Base-by-base conservation (phyloP, 2,329 filamentous ascomycete genomes). In the Cladosporium cucumerinum region DNA sequence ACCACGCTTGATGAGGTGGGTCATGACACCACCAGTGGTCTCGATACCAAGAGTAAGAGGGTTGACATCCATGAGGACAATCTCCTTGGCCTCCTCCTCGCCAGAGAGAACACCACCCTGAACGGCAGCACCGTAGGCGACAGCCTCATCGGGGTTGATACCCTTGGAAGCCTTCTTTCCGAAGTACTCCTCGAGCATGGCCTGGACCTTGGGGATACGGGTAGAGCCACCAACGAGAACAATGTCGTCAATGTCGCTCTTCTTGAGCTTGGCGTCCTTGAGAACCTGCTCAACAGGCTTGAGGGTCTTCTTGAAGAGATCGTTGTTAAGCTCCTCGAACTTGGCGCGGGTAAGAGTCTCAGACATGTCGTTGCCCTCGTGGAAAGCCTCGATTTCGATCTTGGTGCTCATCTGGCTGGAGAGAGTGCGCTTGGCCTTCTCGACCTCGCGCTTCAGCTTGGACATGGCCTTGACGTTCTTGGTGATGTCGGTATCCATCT, bases 111-210 rank as follows among this genome's bases (percentile, higher is more conserved):
- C 89, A 89, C 93, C 94, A 83, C 90, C 95, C 84, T 99, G 95
- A 73, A 98, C 93, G 72, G 95, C 94, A 69, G 95, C 95, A 83
- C 95, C 95, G 79, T 93, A 98, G 77, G 95, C 95, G 73, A 98
- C 95, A 83, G 95, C 95, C 86, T 98, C 95, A 77, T 99, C 95
- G 73, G 95, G 95, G 88, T 98, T 98, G 80, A 99, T 97, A 82
- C 93, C 92, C 92, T 98, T 98, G 87, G 90, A 93, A 74, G 93
- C 93, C 86, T 95, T 93, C 91, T 98, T 98, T 80, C 93, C 84
- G 79, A 98, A 98, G 87, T 87, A 98, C 82, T 98, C 93, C 85
- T 98, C 93, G 71, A 98, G 91, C 78, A 98, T 89, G 73, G 87
- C 79, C 83, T 96, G 90, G 71, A 98, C 93, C 90, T 97, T 98